These are phyloP conservation scores for Pythium dissimile DNA, from an alignment of 352 stramenopile genomes.

Conservation along the genomic window DNA sequence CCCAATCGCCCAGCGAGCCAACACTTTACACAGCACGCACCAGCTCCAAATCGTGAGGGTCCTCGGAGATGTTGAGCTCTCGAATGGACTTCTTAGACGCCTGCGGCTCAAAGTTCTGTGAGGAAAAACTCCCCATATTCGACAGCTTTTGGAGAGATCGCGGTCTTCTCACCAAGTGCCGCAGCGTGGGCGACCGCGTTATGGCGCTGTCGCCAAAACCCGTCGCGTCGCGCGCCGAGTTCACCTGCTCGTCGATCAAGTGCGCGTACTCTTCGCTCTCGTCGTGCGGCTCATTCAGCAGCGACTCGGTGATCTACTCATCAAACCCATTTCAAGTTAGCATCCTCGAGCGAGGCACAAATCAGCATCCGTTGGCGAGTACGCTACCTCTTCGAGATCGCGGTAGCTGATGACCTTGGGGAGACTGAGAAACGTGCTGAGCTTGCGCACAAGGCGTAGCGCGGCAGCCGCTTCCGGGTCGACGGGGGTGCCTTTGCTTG, in stretches of 20 bases:
- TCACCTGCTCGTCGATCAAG: slow-evolving; percentile 65
- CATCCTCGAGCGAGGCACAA: no score
- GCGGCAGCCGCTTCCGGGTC: slow-evolving; percentile 32
- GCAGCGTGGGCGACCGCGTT: not conserved
- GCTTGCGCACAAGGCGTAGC: slow-evolving; percentile 48
- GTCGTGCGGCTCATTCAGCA: slow-evolving; percentile 51
- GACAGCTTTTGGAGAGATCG: not conserved
- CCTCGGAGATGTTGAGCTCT: slow-evolving; percentile 37
- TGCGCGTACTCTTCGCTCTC: slow-evolving; percentile 55
- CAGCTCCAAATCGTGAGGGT: slow-evolving; percentile 52
- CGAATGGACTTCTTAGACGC: slow-evolving; percentile 33
- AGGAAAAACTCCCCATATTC: no score
- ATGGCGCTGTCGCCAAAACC: slow-evolving; percentile 8
- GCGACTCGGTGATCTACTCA: slow-evolving; percentile 62
- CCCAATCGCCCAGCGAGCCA: no score
- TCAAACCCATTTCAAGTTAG: no score
- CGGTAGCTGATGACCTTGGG: slow-evolving; percentile 71
- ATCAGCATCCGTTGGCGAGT: no score
- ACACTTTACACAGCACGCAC: slow-evolving; percentile 15
- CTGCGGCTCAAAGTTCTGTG: not conserved
- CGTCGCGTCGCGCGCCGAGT: slow-evolving; percentile 43
- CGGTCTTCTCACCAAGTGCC: not conserved
- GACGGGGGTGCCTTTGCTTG: slow-evolving; percentile 19
- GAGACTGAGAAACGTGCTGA: slow-evolving; percentile 66
- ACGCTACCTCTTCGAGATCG: slow-evolving; percentile 55